phyloP scores from a whole-genome alignment of 441 rosid species.

The Euphorbia neoarborescens region DNA sequence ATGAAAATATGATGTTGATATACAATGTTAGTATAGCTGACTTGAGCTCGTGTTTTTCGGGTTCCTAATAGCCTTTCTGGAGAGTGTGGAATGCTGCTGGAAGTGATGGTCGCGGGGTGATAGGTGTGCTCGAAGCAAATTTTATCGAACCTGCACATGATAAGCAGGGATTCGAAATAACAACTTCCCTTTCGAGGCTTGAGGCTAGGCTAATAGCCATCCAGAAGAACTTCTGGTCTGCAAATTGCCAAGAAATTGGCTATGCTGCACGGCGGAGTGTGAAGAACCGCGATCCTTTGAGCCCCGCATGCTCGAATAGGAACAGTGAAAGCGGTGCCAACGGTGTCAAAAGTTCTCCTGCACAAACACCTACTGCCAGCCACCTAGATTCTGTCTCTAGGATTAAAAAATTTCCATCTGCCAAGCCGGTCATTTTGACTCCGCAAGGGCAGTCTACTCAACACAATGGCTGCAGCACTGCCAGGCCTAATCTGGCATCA shows the following conservation, averaged over 20 bases:
- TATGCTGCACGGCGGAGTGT: conserved; percentile 39
- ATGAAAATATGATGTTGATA: background rate
- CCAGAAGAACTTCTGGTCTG: conserved; percentile 72
- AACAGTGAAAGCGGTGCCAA: background rate
- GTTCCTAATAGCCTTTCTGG: conserved; percentile 70
- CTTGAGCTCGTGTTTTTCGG: background rate
- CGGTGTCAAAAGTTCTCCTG: background rate
- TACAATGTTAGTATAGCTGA: background rate
- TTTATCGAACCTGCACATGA: conserved; percentile 93
- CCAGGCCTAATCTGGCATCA: background rate
- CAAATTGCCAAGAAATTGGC: conserved; percentile 54
- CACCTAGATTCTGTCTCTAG: background rate
- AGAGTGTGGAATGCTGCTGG: conserved; percentile 96
- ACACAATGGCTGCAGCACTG: background rate
- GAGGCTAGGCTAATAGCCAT: conserved; percentile 56
- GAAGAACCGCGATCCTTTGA: conserved; percentile 14
- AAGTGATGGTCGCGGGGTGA: conserved; percentile 89
- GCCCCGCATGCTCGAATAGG: background rate
- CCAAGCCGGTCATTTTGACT: background rate
- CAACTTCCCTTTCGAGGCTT: conserved; percentile 59
- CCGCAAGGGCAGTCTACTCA: background rate
- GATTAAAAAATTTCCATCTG: background rate
- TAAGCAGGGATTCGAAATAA: conserved; percentile 83
- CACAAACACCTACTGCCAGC: background rate
- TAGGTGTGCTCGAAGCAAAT: conserved; percentile 87